A percentile compares a stretch with the other conserved stretches of the same genome.
These are phyloP conservation scores for Erodium texanum DNA, from an alignment of 441 rosid species.

Conservation along the genomic window DNA sequence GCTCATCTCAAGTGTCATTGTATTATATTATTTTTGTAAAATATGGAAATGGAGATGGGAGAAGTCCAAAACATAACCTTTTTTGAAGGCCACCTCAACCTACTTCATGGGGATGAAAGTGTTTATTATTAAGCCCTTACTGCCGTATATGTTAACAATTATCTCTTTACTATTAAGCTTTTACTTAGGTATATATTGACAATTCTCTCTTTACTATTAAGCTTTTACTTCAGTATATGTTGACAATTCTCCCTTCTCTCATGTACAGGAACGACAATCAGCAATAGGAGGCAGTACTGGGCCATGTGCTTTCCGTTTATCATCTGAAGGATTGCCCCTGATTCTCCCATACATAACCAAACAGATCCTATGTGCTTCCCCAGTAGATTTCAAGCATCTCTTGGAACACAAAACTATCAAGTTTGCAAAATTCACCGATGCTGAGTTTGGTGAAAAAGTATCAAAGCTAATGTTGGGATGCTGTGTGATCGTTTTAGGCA, in stretches of 20 bases:
- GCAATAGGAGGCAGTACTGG: slow-evolving; percentile 58
- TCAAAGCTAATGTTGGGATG: slow-evolving; percentile 70
- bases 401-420: slow-evolving; percentile 68
- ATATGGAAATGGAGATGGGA: background rate
- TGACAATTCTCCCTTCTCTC: background rate
- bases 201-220: background rate
- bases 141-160: background rate
- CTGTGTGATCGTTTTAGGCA: slow-evolving; percentile 59
- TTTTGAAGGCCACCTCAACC: no score
- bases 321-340: slow-evolving; percentile 84
- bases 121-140: background rate
- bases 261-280: slow-evolving; percentile 70
- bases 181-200: background rate
- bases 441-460: slow-evolving; percentile 62
- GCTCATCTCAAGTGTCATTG: background rate
- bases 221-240: background rate
- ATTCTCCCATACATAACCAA: slow-evolving; percentile 79
- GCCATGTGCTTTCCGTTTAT: slow-evolving; percentile 75
- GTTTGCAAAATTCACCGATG: slow-evolving; percentile 49
- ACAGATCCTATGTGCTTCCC: slow-evolving; percentile 62
- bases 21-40: no score
- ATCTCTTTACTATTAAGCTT: background rate
- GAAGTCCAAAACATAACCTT: background rate
- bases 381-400: slow-evolving; percentile 69
- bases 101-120: no score